phyloP scores from a whole-genome alignment of 352 stramenopile genomes.

The Thalassiosira pacifica region DNA sequence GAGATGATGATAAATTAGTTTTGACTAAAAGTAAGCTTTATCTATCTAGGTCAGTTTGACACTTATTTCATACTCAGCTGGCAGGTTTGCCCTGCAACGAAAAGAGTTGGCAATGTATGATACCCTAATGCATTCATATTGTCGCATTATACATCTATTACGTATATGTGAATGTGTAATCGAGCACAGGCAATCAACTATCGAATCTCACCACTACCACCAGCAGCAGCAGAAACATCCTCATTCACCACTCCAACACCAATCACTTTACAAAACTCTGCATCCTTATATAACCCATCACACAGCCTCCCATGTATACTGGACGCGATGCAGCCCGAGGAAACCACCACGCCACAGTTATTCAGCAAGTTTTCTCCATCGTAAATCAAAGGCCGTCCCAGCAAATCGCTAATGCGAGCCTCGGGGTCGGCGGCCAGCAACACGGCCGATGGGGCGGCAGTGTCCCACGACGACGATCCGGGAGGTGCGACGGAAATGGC shows the following conservation, averaged over 20 bases:
- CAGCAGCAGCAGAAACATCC: too few species aligned
- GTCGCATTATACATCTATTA: too few species aligned
- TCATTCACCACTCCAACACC: constrained; percentile 8
- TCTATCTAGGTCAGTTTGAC: too few species aligned
- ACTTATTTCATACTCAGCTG: too few species aligned
- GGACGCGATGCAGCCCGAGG: constrained; percentile 36
- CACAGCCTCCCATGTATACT: constrained; percentile 46
- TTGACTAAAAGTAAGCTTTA: too few species aligned
- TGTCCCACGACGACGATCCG: constrained; percentile 57
- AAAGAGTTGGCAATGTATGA: too few species aligned
- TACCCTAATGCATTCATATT: too few species aligned
- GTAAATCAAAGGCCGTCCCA: constrained; percentile 49
- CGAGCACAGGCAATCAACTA: too few species aligned
- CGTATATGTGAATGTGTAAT: too few species aligned
- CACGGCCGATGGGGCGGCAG: constrained; percentile 43
- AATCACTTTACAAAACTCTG: constrained; percentile 33
- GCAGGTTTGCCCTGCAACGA: too few species aligned
- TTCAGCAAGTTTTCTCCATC: constrained; percentile 47
- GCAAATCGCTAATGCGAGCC: constrained; percentile 43
- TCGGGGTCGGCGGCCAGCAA: constrained; percentile 34
- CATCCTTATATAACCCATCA: constrained; percentile 32
- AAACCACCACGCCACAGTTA: constrained; percentile 45
- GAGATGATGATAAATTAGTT: too few species aligned
- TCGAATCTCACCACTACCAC: too few species aligned
- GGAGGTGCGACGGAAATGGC: constrained; percentile 53